phyloP scores from a whole-genome alignment of 2,329 filamentous ascomycete species.

The Nigrospora oryzae region DNA sequence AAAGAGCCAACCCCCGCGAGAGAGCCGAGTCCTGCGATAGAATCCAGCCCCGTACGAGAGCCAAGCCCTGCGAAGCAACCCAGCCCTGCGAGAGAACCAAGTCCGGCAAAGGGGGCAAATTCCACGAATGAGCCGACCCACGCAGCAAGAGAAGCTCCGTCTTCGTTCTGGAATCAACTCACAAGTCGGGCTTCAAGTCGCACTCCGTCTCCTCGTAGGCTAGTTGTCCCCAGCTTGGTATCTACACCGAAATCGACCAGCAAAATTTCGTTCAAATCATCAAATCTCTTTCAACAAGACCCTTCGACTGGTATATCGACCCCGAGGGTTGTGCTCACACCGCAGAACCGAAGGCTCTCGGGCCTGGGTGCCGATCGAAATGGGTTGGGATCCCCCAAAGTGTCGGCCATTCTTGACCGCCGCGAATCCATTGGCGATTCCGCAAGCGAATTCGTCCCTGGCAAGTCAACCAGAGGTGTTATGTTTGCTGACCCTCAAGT shows the following conservation, averaged over 20 bases:
- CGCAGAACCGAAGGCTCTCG: constrained; percentile 51
- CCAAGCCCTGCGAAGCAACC: constrained; percentile 15
- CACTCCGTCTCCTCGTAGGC: constrained; percentile 39
- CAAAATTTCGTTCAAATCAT: constrained; percentile 22
- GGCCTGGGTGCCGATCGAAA: constrained; percentile 61
- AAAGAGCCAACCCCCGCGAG: too few relatives aligned
- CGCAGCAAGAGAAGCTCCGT: constrained; percentile 8
- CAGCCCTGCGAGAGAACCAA: neutral
- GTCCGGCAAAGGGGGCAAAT: neutral
- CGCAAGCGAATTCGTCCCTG: constrained; percentile 54
- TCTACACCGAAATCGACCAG: constrained; percentile 14
- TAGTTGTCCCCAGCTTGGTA: constrained; percentile 9
- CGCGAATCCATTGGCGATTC: constrained; percentile 64
- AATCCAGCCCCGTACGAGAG: constrained; percentile 24
- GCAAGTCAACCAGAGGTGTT: constrained; percentile 37
- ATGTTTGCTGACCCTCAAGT: constrained; percentile 58
- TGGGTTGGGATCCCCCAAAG: constrained; percentile 67
- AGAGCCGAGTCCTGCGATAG: too few relatives aligned
- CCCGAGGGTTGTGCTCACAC: constrained; percentile 56
- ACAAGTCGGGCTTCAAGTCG: constrained; percentile 8
- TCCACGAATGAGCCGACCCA: neutral
- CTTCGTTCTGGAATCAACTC: constrained; percentile 6
- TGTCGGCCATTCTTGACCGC: constrained; percentile 63
- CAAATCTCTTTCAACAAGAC: constrained; percentile 21
- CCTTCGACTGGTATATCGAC: constrained; percentile 46